A percentile compares a stretch with the other conserved stretches of the same genome.
These are phyloP conservation scores for Rubia peregrina DNA, from an alignment of 305 asterid genomes.

Conservation along the genomic window DNA sequence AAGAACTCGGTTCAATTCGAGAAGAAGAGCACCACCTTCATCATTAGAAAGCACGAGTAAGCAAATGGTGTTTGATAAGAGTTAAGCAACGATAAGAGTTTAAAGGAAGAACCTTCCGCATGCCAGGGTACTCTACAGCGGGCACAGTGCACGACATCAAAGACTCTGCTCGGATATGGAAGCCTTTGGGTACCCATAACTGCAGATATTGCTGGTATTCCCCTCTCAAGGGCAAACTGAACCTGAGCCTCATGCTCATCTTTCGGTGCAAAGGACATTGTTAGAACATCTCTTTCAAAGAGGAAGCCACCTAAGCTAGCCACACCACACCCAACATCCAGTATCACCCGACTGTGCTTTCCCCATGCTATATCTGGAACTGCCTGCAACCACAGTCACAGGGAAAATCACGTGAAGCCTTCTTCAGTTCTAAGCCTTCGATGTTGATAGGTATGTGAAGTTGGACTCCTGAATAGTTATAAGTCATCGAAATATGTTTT, in stretches of 20 bases:
- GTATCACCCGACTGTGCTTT: conserved; percentile 54
- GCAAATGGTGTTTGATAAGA: background rate
- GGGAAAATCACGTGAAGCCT: background rate
- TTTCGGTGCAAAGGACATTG: conserved; percentile 82
- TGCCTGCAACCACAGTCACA: conserved; percentile 36
- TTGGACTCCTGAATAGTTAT: background rate
- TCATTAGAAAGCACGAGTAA: conserved; percentile 13
- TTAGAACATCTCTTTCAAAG: conserved; percentile 67
- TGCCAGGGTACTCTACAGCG: conserved; percentile 97
- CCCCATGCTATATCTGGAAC: conserved; percentile 85
- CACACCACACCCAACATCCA: conserved; percentile 87
- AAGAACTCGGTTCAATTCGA: conserved; percentile 77
- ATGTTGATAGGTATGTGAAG: background rate
- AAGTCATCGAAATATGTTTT: background rate
- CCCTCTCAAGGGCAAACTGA: conserved; percentile 81
- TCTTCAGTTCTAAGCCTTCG: background rate
- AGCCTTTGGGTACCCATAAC: conserved; percentile 87
- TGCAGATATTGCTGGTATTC: conserved; percentile 86
- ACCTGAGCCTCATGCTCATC: conserved; percentile 93
- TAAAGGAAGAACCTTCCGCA: conserved; percentile 42
- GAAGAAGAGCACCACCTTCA: conserved; percentile 77
- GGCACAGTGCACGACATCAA: conserved; percentile 78
- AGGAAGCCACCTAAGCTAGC: conserved; percentile 82
- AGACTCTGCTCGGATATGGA: conserved; percentile 77
- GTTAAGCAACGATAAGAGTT: background rate